These are phyloP conservation scores for Berberis thunbergii DNA, from an alignment of 164 flowering plant genomes.

Conservation along the genomic window DNA sequence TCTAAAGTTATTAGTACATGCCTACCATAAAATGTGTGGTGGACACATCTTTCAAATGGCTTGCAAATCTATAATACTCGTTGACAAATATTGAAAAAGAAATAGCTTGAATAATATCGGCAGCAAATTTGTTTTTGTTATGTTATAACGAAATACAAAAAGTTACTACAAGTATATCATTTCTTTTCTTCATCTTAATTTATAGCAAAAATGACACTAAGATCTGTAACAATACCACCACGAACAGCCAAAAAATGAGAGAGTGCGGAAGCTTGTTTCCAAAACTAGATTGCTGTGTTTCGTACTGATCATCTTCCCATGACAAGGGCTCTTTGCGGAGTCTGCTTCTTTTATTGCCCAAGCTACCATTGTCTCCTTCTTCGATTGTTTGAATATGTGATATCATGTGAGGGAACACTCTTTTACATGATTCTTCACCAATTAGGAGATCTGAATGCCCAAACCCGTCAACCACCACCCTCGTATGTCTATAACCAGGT, in stretches of 20 bases:
- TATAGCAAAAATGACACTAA: neutral
- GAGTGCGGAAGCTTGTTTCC: slow-evolving; percentile 3
- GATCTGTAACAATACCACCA: slow-evolving; percentile 7
- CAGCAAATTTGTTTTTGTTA: no score
- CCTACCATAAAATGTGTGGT: no score
- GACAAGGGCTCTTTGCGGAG: slow-evolving; percentile 21
- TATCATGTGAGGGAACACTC: slow-evolving; percentile 48
- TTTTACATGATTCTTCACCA: slow-evolving; percentile 37
- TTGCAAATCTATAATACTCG: no score
- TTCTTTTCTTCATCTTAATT: no score
- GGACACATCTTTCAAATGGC: no score
- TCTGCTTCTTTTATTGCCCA: slow-evolving; percentile 6
- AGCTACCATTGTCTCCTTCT: slow-evolving; percentile 6
- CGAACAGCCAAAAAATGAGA: slow-evolving; percentile 7
- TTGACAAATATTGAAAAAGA: no score
- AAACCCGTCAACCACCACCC: slow-evolving; percentile 50
- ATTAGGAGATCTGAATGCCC: slow-evolving; percentile 52
- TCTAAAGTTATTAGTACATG: no score
- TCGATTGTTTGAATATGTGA: slow-evolving; percentile 31
- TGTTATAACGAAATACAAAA: no score
- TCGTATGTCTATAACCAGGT: slow-evolving; percentile 35
- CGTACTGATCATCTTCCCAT: slow-evolving; percentile 28
- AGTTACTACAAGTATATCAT: no score
- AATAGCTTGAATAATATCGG: no score
- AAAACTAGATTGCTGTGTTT: neutral